Evolutionary conservation across 768 basidiomycete species (phyloP).

Genomic region (Suillus americanus): DNA sequence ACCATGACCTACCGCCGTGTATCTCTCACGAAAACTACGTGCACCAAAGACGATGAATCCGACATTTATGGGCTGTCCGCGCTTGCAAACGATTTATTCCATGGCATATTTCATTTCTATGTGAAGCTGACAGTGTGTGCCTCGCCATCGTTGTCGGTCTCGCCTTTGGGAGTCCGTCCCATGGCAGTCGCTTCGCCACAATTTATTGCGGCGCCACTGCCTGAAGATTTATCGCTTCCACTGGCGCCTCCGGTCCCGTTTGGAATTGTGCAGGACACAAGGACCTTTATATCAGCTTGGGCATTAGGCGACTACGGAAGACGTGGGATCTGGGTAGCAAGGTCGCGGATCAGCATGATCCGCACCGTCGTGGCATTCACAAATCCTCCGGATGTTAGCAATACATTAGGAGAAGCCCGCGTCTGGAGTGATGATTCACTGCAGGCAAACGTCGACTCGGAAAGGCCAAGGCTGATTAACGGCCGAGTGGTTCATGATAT

Average conservation of each 20-base stretch:
- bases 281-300: constrained; percentile 16
- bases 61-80: constrained; percentile 38
- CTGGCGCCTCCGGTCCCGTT: no score
- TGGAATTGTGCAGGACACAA: not conserved
- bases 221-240: not conserved
- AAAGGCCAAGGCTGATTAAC: constrained; percentile 8
- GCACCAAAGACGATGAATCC: constrained; percentile 32
- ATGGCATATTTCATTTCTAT: constrained; percentile 51
- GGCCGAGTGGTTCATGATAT: constrained; percentile 18
- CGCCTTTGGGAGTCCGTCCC: constrained; percentile 43
- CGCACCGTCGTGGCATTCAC: constrained; percentile 26
- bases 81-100: constrained; percentile 41
- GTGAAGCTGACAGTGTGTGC: constrained; percentile 32
- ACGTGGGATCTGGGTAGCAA: constrained; percentile 26
- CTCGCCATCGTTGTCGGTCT: constrained; percentile 38
- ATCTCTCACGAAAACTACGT: constrained; percentile 41
- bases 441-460: not conserved
- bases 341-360: constrained; percentile 15
- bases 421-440: not conserved
- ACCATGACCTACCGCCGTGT: constrained; percentile 36
- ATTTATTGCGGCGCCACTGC: not conserved
- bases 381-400: constrained; percentile 9
- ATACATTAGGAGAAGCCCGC: not conserved
- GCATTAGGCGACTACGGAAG: constrained; percentile 20
- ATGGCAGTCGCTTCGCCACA: constrained; percentile 29